Evolutionary conservation across 805 yeast species (phyloP), one percentile per base, ranked within the genome.

Genomic region (Wickerhamomyces chaumierensis): DNA sequence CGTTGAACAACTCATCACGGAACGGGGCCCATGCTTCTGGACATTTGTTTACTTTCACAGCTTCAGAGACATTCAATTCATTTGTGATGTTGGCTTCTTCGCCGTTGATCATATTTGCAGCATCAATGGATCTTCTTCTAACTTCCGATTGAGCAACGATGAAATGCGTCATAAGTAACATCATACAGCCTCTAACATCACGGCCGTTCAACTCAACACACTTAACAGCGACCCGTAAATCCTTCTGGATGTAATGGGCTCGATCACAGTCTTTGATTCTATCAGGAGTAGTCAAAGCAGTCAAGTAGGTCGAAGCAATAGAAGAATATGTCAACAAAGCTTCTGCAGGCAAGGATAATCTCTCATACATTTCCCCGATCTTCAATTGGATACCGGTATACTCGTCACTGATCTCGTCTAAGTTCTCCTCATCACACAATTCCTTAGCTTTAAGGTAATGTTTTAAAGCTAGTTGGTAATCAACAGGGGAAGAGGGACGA

Each of bases 311-410:
- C 3, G 77, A 66, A 13, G 78, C 72, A 36, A 84, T 62, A 49
- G 82, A 90, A 40, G 73, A 64, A 57, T 84, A 87, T 8, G 84
- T 60, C 44, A 68, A 65, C 29, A 73, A 66, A 0, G 95, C 94
- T 38, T 80, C 81, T 13, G 73, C 73, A 25, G 52, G 46, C 75
- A 72, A 68, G 17, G 66, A 69, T 48, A 86, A 57, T 32, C 78
- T 66, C 51, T 85, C 95, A 53, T 75, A 83, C 86, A 86, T 81
- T 51, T 87, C 95, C 11, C 81, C 94, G 28, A 85, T 64, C 51
- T 88, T 85, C 56, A 90, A 65, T 52, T 88, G 94, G 38, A 90
- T 74, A 0, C 96, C 96, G 0, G 96, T 88, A 56, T 83, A 88
- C 51, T 83, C 90, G 51, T 85, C 92, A 40, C 75, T 66, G 25